Evolutionary conservation across 306 rosid genomes (phyloP), one percentile per base, ranked within the genome.

Genomic region (Prunus padus): DNA sequence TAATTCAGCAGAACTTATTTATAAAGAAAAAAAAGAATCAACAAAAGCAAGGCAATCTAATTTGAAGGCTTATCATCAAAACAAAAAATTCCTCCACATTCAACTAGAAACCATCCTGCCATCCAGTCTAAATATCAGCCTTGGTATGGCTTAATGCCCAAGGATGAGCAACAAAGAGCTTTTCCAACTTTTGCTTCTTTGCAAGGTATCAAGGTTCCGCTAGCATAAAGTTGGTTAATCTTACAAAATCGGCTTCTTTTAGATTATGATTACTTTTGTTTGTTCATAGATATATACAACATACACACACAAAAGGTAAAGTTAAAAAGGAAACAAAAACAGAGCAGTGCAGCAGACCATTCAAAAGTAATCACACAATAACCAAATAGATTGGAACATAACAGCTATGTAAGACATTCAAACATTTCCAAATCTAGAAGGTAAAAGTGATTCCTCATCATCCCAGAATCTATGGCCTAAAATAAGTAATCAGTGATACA

Each of bases 61-160:
- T 19, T 10, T 9, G 14, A 6, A 19, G 8, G 18, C 1, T 51
- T 70, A 31, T 18, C 47, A 4, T 31, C 31, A 19, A 4, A 52
- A n/a, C 47, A 9, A 71, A 71, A 11, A 31, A 19, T 52, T 18
- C 16, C 73, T 9, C 2, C 8, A 4, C 25, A 26, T 11, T n/a
- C 2, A 31, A 70, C 31, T 47, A 51, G 63, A 51, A 19, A 6
- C 63, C 9, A 69, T 49, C 28, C 59, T 47, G 33, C 72, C 14
- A 67, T 15, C 44, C 28, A 51, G 19, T 37, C 37, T 28, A 69
- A 28, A 26, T 11, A 42, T 19, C 30, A 28, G 61, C 45, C 37
- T 51, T 69, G 28, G 23, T 44, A 54, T n/a, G 20, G 49, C 49
- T 71, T 70, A 70, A 51, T 70, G 63, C 42, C 5, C 62, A 70